Evolutionary conservation across 2,329 filamentous ascomycete species (phyloP).

Genomic region (Apiospora arundinis): DNA sequence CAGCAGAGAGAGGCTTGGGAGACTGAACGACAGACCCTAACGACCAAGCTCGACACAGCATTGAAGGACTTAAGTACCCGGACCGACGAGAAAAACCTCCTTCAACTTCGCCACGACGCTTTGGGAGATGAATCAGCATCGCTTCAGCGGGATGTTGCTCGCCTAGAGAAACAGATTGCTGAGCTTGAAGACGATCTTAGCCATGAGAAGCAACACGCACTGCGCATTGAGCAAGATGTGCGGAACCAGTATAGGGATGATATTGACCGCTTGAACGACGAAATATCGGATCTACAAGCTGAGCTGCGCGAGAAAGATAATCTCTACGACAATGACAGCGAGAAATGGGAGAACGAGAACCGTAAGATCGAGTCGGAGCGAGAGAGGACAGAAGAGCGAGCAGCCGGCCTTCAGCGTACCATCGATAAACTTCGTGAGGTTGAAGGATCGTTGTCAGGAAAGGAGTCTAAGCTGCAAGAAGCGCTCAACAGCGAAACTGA

Average conservation of each 20-base stretch:
- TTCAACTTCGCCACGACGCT: constrained; percentile 73
- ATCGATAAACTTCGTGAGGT: constrained; percentile 73
- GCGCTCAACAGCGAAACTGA: constrained; percentile 74
- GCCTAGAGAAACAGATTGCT: constrained; percentile 52
- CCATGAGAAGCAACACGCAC: constrained; percentile 62
- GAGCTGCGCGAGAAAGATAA: constrained; percentile 74
- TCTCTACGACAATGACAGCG: constrained; percentile 72
- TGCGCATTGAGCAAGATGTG: constrained; percentile 67
- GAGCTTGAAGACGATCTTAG: constrained; percentile 56
- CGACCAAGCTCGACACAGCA: constrained; percentile 59
- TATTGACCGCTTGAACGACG: constrained; percentile 54
- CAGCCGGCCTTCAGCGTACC: constrained; percentile 70
- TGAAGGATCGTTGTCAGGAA: constrained; percentile 70
- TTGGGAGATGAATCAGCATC: constrained; percentile 69
- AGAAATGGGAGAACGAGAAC: constrained; percentile 74
- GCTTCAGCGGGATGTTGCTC: constrained; percentile 69
- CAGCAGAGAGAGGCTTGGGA: constrained; percentile 50
- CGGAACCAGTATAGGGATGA: constrained; percentile 60
- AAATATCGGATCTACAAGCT: constrained; percentile 68
- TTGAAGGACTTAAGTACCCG: constrained; percentile 65
- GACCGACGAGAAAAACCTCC: constrained; percentile 70
- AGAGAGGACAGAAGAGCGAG: constrained; percentile 71
- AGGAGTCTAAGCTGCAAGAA: constrained; percentile 71
- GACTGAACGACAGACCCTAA: constrained; percentile 48
- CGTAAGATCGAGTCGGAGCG: constrained; percentile 70